Percentiles rank a stretch among this genome's conserved stretches.
phyloP scores from a whole-genome alignment of 1,139 yeast genomes.

The Candida anutae region DNA sequence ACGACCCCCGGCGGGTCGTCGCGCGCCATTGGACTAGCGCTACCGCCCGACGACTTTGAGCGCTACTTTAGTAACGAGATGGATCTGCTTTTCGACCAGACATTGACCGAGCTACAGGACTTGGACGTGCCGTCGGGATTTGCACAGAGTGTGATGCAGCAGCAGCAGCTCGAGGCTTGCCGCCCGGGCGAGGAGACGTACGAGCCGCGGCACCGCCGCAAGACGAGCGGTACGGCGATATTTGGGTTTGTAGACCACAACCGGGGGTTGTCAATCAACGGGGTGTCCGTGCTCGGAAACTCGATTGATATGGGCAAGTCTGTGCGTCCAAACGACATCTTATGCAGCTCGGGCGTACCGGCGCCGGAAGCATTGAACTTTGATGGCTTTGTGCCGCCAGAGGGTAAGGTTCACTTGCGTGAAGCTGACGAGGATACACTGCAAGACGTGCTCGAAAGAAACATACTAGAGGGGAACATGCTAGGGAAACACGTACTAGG shows the following conservation, averaged over 20 bases:
- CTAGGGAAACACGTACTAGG: too few relatives aligned
- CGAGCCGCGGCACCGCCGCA: constrained; percentile 36
- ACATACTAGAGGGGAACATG: too few relatives aligned
- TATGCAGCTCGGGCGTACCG: too few relatives aligned
- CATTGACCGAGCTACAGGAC: constrained; percentile 40
- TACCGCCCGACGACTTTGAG: constrained; percentile 38
- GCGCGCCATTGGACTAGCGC: constrained; percentile 18
- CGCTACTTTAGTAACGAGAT: constrained; percentile 31
- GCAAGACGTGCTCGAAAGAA: too few relatives aligned
- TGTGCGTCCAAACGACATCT: constrained; percentile 30
- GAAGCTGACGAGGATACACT: too few relatives aligned
- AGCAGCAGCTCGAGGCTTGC: constrained; percentile 1
- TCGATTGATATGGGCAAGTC: constrained; percentile 19
- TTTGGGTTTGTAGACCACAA: constrained; percentile 54
- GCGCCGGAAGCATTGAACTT: too few relatives aligned
- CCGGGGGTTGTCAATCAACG: constrained; percentile 42
- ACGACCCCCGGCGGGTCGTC: constrained; percentile 8
- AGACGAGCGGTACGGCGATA: constrained; percentile 55
- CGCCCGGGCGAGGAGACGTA: not conserved
- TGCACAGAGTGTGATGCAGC: constrained; percentile 2
- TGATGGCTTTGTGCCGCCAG: too few relatives aligned
- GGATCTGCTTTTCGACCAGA: constrained; percentile 37
- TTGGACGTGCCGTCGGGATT: constrained; percentile 40
- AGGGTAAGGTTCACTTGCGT: too few relatives aligned
- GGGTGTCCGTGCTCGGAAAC: constrained; percentile 17